Percentiles rank a stretch among this genome's conserved stretches.
phyloP scores from a whole-genome alignment of 805 yeast species.

The baker's yeast (Saccharomyces cerevisiae) region DNA sequence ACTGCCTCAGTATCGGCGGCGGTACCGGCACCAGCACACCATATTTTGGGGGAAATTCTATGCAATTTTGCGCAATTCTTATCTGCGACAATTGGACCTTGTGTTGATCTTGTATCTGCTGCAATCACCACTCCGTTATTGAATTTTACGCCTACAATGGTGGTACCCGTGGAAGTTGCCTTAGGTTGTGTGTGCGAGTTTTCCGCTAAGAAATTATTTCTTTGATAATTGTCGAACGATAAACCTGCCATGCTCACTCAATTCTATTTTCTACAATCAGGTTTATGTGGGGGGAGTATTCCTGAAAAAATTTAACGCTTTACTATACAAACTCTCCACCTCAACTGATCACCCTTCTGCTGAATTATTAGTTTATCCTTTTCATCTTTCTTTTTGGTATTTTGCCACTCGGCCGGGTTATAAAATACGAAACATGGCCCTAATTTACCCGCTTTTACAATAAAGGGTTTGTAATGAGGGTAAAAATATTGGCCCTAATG shows the following conservation, averaged over 20 bases:
- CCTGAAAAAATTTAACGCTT: not conserved
- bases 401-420: not conserved
- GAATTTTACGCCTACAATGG: conserved; percentile 93
- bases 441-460: not conserved
- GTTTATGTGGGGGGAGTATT: not conserved
- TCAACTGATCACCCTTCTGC: not conserved
- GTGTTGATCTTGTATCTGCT: conserved; percentile 97
- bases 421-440: not conserved
- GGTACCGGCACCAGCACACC: conserved; percentile 99
- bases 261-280: not conserved
- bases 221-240: conserved; percentile 85
- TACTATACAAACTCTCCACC: not conserved
- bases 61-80: conserved; percentile 95
- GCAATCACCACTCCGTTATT: conserved; percentile 94
- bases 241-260: conserved; percentile 65
- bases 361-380: not conserved
- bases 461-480: not conserved
- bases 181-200: conserved; percentile 72
- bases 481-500: not conserved
- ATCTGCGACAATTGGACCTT: conserved; percentile 94
- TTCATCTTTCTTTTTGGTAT: not conserved
- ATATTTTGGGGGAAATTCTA: conserved; percentile 78
- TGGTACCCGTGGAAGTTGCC: conserved; percentile 98
- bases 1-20: conserved; percentile 99
- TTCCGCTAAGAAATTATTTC: conserved; percentile 67